A percentile compares a stretch with the other conserved stretches of the same genome.
phyloP scores from a whole-genome alignment of 768 basidiomycete genomes.

The Gyrodon lividus region DNA sequence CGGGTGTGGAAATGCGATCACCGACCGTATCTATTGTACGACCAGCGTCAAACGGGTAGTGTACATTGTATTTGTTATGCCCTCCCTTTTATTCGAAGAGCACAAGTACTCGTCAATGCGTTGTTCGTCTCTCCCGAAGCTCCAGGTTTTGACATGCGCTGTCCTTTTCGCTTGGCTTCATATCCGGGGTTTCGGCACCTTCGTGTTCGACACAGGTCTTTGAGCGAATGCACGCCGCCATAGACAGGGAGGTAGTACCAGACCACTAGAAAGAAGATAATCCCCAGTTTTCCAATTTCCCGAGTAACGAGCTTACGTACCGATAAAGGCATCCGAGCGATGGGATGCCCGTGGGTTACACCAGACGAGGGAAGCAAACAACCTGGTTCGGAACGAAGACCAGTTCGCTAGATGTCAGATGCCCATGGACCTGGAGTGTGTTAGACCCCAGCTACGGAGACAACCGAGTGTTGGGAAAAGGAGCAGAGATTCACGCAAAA shows the following conservation, averaged over 20 bases:
- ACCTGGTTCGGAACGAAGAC: no score
- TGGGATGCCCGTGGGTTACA: constrained; percentile 50
- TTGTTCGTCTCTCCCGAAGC: background rate
- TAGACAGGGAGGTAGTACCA: constrained; percentile 66
- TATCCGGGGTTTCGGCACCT: background rate
- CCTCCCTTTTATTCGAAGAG: background rate
- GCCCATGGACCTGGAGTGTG: background rate
- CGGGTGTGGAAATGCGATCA: constrained; percentile 31
- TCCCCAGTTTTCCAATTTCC: no score
- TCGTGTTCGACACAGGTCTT: constrained; percentile 47
- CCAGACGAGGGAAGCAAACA: background rate
- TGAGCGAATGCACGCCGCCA: constrained; percentile 68
- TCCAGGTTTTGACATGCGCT: background rate
- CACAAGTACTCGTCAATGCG: background rate
- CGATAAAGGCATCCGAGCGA: constrained; percentile 56
- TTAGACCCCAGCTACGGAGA: no score
- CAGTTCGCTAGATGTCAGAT: no score
- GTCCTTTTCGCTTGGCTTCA: background rate
- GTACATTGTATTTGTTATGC: background rate
- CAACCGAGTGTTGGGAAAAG: no score
- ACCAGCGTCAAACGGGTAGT: background rate
- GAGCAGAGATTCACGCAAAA: background rate
- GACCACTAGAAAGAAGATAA: constrained; percentile 37
- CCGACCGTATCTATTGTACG: constrained; percentile 26
- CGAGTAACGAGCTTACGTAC: no score